A percentile compares a stretch with the other conserved stretches of the same genome.
These are phyloP conservation scores for Penicillium sp. DNA, from an alignment of 2,329 filamentous ascomycete species.

Conservation along the genomic window DNA sequence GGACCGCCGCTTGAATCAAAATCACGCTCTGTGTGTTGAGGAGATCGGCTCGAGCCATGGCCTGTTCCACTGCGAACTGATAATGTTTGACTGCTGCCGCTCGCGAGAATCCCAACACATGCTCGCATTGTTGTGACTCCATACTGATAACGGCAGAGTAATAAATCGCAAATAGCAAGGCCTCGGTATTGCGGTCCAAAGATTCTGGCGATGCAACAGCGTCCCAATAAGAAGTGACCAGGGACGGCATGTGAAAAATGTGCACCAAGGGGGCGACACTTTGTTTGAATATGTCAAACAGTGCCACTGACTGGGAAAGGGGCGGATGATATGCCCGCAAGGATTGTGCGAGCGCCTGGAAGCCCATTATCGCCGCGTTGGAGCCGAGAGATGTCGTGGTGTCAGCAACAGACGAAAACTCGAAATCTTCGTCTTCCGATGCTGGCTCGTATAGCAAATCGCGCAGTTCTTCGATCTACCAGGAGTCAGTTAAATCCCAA, in stretches of 20 bases:
- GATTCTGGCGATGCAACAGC: background rate
- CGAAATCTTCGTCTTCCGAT: background rate
- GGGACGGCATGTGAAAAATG: background rate
- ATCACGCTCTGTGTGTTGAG: background rate
- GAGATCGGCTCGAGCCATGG: background rate
- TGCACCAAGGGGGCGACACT: background rate
- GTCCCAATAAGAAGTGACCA: background rate
- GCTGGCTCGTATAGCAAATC: background rate
- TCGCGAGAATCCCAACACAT: background rate
- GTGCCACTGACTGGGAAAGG: background rate
- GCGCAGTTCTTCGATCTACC: background rate
- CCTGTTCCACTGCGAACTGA: background rate
- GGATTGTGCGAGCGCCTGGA: background rate
- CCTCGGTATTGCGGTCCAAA: background rate
- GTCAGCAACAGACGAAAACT: background rate
- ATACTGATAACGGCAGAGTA: conserved; percentile 32
- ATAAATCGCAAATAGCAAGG: background rate
- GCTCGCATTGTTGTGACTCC: conserved; percentile 21
- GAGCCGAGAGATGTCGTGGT: background rate
- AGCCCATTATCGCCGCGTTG: background rate
- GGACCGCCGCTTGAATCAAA: background rate
- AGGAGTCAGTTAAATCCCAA: background rate
- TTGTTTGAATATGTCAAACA: background rate
- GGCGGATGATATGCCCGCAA: background rate
- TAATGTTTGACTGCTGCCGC: background rate